Conservation (phyloP, 441 rosid genomes). For the Caryocar brasiliense region DNA sequence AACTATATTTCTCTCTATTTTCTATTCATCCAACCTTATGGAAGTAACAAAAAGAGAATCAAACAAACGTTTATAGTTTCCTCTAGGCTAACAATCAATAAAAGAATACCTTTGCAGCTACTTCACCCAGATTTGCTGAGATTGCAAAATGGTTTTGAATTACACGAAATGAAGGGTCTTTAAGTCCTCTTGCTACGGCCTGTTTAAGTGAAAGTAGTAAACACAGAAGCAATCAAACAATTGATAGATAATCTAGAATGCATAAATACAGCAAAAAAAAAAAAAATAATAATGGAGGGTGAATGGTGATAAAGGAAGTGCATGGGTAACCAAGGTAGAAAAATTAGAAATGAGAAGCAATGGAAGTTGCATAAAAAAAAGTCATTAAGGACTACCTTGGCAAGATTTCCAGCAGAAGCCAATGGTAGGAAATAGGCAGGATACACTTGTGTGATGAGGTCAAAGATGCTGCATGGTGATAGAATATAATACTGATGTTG, state of each 20-base stretch:
- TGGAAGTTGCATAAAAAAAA: not conserved
- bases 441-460: slow-evolving; percentile 74
- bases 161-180: slow-evolving; percentile 92
- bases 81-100: not conserved
- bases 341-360: too few species aligned
- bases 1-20: not conserved
- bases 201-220: slow-evolving; percentile 20
- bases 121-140: slow-evolving; percentile 82
- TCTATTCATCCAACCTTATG: not conserved
- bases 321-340: too few species aligned
- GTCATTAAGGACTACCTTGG: slow-evolving; percentile 50
- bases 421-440: slow-evolving; percentile 81
- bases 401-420: slow-evolving; percentile 90
- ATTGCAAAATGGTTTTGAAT: slow-evolving; percentile 87
- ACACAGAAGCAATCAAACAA: not conserved
- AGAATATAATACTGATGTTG: slow-evolving; percentile 8
- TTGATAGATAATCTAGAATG: slow-evolving; percentile 1
- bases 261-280: not conserved
- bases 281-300: not conserved
- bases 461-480: slow-evolving; percentile 66
- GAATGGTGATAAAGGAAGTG: too few species aligned
- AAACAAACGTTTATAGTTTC: not conserved
- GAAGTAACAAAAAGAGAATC: not conserved
- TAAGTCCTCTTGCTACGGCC: slow-evolving; percentile 95
- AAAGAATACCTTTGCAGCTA: slow-evolving; percentile 81